Percentiles rank a stretch among this genome's conserved stretches.
Conservation (phyloP, 1,284 basidiomycete genomes). For the Apiotrichum sp. region DNA sequence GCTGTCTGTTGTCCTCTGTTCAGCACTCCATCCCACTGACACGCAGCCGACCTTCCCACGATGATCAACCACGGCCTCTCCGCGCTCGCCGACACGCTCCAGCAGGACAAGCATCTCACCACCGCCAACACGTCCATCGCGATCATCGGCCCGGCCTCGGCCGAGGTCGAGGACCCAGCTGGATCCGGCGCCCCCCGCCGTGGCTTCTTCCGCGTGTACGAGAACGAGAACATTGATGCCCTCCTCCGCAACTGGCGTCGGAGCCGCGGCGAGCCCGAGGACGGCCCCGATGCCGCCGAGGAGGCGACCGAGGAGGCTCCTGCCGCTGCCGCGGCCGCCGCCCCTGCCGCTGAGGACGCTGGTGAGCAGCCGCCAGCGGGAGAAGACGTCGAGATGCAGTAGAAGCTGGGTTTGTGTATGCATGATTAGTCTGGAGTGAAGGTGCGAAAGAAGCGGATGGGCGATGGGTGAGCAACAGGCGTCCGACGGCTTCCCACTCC, state of each 20-base stretch:
- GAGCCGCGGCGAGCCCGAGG: slow-evolving; percentile 43
- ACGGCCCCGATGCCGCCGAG: slow-evolving; percentile 30
- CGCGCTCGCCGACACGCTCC: slow-evolving; percentile 87
- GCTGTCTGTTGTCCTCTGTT: too few relatives aligned
- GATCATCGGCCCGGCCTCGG: slow-evolving; percentile 62
- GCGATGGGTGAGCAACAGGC: too few relatives aligned
- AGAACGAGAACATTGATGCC: slow-evolving; percentile 57
- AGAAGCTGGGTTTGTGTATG: slow-evolving; percentile 3
- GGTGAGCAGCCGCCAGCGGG: neutral
- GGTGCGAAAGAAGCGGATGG: too few relatives aligned
- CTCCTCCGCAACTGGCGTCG: slow-evolving; percentile 57
- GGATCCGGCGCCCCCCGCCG: slow-evolving; percentile 31
- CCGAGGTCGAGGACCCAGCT: slow-evolving; percentile 23
- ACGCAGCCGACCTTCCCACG: slow-evolving; percentile 68
- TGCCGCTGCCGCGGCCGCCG: neutral
- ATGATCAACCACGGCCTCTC: slow-evolving; percentile 86
- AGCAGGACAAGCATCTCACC: slow-evolving; percentile 93
- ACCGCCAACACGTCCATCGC: slow-evolving; percentile 88
- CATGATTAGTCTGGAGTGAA: neutral
- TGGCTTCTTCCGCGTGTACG: slow-evolving; percentile 43
- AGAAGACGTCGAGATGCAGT: slow-evolving; percentile 10
- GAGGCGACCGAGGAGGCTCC: slow-evolving; percentile 6
- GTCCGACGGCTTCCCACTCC: too few relatives aligned
- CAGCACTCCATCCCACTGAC: slow-evolving; percentile 17
- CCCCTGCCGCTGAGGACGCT: neutral